A percentile compares a stretch with the other conserved stretches of the same genome.
phyloP scores from a whole-genome alignment of 805 yeast genomes.

The Wickerhamomyces xylosicus region DNA sequence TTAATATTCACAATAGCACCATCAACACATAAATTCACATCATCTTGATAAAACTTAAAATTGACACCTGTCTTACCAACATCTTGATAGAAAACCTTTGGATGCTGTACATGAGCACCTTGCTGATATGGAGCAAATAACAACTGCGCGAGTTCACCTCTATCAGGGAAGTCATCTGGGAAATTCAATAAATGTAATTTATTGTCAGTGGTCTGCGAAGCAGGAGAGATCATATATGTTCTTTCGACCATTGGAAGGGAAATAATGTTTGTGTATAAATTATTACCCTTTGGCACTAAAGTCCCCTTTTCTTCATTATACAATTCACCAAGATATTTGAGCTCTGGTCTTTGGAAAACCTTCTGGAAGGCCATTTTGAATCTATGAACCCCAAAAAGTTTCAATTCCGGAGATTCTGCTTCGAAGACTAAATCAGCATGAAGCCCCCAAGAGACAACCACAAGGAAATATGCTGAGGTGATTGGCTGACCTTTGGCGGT shows the following conservation, averaged over 20 bases:
- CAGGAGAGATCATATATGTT: slow-evolving; percentile 16
- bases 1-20: slow-evolving; percentile 10
- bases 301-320: slow-evolving; percentile 1
- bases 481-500: slow-evolving; percentile 2
- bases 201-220: slow-evolving; percentile 7
- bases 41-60: slow-evolving; percentile 9
- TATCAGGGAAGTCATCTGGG: neutral
- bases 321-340: neutral
- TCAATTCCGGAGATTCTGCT: slow-evolving; percentile 58
- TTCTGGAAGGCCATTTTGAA: slow-evolving; percentile 59
- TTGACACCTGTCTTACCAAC: slow-evolving; percentile 1
- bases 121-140: slow-evolving; percentile 12
- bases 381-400: slow-evolving; percentile 53
- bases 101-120: slow-evolving; percentile 8
- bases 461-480: slow-evolving; percentile 26
- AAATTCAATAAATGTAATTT: slow-evolving; percentile 12
- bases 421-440: slow-evolving; percentile 82
- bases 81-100: slow-evolving; percentile 6
- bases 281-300: neutral
- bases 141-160: slow-evolving; percentile 7
- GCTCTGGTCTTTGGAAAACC: slow-evolving; percentile 19
- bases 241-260: slow-evolving; percentile 14
- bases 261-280: slow-evolving; percentile 9
- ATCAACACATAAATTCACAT: slow-evolving; percentile 14
- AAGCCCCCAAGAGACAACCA: slow-evolving; percentile 76